A percentile compares a stretch with the other conserved stretches of the same genome.
Conservation (phyloP, 73 alveolate species). For the Stentor coeruleus region DNA sequence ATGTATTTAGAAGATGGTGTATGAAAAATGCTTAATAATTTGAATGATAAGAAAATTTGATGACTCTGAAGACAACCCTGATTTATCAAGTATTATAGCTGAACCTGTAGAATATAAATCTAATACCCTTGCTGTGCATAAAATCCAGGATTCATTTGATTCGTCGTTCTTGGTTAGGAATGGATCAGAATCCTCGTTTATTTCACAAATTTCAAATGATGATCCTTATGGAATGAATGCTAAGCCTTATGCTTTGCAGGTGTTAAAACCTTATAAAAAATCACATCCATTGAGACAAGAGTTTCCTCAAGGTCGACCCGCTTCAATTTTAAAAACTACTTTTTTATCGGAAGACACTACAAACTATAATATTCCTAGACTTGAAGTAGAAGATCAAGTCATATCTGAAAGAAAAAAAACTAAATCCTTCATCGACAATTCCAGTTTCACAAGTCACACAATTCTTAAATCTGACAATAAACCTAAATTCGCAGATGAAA, state of each 20-base stretch:
- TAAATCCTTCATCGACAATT: not conserved
- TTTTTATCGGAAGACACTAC: not conserved
- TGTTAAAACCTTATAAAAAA: not conserved
- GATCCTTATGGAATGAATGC: not conserved
- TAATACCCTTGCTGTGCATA: not conserved
- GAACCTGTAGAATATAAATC: not conserved
- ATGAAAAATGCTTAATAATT: no score
- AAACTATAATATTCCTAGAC: not conserved
- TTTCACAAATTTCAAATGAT: not conserved
- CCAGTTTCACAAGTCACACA: no score
- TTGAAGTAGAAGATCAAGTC: not conserved
- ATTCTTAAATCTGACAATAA: not conserved
- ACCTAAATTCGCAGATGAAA: not conserved
- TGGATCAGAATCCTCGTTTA: not conserved
- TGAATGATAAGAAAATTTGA: not conserved
- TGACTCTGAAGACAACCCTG: not conserved
- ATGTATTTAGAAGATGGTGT: no score
- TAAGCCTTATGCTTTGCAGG: not conserved
- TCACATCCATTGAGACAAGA: not conserved
- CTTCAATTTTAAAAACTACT: not conserved
- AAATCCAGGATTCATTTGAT: not conserved
- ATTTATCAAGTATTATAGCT: not conserved
- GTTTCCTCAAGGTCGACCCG: not conserved
- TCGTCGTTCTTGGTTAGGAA: not conserved
- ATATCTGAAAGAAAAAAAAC: not conserved